Conservation (phyloP, 371 early-diverging fungal species). For the Cokeromyces recurvatus region DNA sequence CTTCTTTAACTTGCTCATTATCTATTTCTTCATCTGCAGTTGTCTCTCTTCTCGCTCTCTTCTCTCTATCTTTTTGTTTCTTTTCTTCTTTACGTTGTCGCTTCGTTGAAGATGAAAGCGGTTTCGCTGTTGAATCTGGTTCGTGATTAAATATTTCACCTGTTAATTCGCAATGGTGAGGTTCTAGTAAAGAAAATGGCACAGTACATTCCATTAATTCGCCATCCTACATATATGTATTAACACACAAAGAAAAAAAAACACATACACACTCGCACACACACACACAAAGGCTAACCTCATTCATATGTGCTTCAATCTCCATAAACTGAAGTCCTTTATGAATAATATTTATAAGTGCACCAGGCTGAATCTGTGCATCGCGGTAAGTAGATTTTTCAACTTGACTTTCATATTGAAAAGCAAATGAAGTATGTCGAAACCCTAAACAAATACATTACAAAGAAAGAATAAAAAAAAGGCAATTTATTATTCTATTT, state of each 20-base stretch:
- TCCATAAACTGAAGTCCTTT: constrained; percentile 92
- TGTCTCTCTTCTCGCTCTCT: constrained; percentile 23
- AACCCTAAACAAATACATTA: constrained; percentile 62
- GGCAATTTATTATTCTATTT: background rate
- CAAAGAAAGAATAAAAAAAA: background rate
- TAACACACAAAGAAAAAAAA: too few relatives aligned
- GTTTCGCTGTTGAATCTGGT: constrained; percentile 10
- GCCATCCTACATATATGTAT: constrained; percentile 60
- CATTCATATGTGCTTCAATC: constrained; percentile 78
- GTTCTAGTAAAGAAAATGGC: constrained; percentile 70
- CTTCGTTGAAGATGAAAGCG: constrained; percentile 16
- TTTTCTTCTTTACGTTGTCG: constrained; percentile 53
- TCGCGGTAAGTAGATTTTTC: constrained; percentile 60
- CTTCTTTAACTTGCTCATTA: constrained; percentile 9
- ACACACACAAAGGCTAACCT: too few relatives aligned
- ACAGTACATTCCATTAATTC: constrained; percentile 69
- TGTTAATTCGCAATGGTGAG: constrained; percentile 62
- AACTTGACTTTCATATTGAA: constrained; percentile 86
- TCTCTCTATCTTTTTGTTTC: constrained; percentile 42
- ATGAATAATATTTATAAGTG: constrained; percentile 82
- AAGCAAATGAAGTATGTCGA: constrained; percentile 85
- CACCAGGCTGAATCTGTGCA: constrained; percentile 78
- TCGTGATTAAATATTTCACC: constrained; percentile 23
- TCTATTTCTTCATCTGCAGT: constrained; percentile 4
- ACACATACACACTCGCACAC: too few relatives aligned